Base-by-base conservation (phyloP, 176 grass and related monocot species). In the Echinochloa phyllopogon region DNA sequence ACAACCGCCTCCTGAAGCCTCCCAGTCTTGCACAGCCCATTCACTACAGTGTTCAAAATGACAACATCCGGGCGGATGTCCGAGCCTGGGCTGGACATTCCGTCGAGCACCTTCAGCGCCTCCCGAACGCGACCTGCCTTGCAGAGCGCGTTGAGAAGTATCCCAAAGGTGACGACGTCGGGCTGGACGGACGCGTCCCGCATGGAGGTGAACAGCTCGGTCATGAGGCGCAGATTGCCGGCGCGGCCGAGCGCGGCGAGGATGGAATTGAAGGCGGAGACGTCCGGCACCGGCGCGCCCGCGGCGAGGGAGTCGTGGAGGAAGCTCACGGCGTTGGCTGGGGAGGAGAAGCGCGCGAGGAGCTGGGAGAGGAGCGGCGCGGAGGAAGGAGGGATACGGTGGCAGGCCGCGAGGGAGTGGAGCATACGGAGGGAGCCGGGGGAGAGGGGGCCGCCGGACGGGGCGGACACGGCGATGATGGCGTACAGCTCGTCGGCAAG, bases 51-150 rank as follows among this genome's bases (percentile, higher is more conserved):
- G 67, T 92, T 98, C 53, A 98, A 74, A 8, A 70, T 84, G 62
- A 92, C 65, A 3, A 68, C 52, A 76, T 91, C 86, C 2, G 83
- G 81, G 18, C 47, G 55, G 17, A 92, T 86, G 14, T 69, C 89
- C 0, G 83, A 95, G 25, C 85, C 74, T 24, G 85, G 64, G 0
- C 17, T 27, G 2, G 89, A 79, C 96, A 98, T 95, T 94, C 70
- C 81, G 39, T 94, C 91, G 77, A 98, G 80, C 89, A 98, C 39
- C 74, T 69, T 89, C 24, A 92, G 89, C 15, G 89, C 96, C 24
- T 93, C 87, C 10, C 78, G 80, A 2, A 95, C 43, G 33, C 85
- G 87, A 33, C 63, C 72, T 13, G 83, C 82, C 86, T 90, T 95
- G 86, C 89, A 94, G 4, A 98, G 69, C 3, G 20, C 23, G n/a